phyloP scores from a whole-genome alignment of 768 basidiomycete genomes.

The Jaapia argillacea region DNA sequence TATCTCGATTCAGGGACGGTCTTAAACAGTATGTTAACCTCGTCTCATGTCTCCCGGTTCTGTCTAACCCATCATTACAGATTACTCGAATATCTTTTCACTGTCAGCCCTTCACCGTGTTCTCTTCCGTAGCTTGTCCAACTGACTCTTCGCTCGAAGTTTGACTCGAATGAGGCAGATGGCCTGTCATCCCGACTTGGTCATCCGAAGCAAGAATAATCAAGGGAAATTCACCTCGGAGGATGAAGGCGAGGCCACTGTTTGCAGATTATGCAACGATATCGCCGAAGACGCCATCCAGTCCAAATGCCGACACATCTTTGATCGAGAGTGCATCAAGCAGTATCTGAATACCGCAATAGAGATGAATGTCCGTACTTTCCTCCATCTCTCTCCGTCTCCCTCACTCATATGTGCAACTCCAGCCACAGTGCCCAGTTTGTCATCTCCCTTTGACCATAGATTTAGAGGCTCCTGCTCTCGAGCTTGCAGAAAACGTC shows the following conservation, averaged over 20 bases:
- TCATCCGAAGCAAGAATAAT: constrained; percentile 79
- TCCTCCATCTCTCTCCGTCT: constrained; percentile 1
- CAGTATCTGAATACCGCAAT: constrained; percentile 78
- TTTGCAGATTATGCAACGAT: constrained; percentile 95
- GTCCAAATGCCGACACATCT: constrained; percentile 88
- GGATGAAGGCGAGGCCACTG: constrained; percentile 61
- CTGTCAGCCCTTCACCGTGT: constrained; percentile 33
- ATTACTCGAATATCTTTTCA: constrained; percentile 86
- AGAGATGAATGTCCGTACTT: constrained; percentile 44
- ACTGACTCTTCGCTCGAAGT: constrained; percentile 28
- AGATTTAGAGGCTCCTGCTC: constrained; percentile 87
- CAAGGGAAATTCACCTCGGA: constrained; percentile 48
- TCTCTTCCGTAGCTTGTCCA: not conserved
- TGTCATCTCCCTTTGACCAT: constrained; percentile 91
- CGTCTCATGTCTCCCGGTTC: not conserved
- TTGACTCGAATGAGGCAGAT: constrained; percentile 95
- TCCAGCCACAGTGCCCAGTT: constrained; percentile 90
- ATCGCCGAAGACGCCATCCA: constrained; percentile 96
- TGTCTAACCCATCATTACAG: constrained; percentile 21
- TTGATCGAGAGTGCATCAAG: constrained; percentile 91
- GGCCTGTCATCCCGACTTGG: constrained; percentile 93
- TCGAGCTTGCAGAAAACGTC: constrained; percentile 65
- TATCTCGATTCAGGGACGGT: constrained; percentile 87
- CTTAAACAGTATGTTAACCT: constrained; percentile 68
- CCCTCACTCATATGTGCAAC: not conserved